Conservation (phyloP, 1,139 yeast species). For the Hemisphaericaspora subhashii region DNA sequence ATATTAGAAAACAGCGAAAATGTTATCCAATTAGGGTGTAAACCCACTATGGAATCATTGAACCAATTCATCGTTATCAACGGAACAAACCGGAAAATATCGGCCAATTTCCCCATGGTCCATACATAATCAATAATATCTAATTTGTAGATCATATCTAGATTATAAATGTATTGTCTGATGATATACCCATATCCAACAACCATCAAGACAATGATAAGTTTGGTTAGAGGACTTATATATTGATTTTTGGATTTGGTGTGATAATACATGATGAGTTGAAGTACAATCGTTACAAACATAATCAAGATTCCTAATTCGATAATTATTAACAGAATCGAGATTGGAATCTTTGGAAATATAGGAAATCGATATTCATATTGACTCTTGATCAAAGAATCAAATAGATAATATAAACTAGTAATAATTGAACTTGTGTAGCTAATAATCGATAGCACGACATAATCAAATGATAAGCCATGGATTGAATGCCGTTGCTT, state of each 20-base stretch:
- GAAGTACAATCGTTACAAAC: slow-evolving; percentile 15
- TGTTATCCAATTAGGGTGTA: slow-evolving; percentile 13
- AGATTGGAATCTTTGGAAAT: slow-evolving; percentile 15
- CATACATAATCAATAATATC: slow-evolving; percentile 32
- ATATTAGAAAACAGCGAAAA: neutral
- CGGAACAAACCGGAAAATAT: slow-evolving; percentile 23
- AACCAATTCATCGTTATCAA: slow-evolving; percentile 32
- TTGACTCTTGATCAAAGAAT: slow-evolving; percentile 13
- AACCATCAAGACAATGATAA: slow-evolving; percentile 12
- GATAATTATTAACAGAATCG: slow-evolving; percentile 12
- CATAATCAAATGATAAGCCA: slow-evolving; percentile 31
- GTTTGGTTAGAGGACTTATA: slow-evolving; percentile 17
- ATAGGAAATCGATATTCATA: slow-evolving; percentile 23
- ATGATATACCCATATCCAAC: slow-evolving; percentile 10
- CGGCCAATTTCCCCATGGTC: slow-evolving; percentile 21
- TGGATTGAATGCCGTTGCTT: slow-evolving; percentile 22
- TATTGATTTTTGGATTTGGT: slow-evolving; percentile 27
- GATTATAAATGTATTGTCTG: slow-evolving; percentile 8
- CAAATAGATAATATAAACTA: slow-evolving; percentile 17
- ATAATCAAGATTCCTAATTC: slow-evolving; percentile 13
- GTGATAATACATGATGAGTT: slow-evolving; percentile 15
- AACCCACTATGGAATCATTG: slow-evolving; percentile 19
- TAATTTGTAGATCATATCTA: slow-evolving; percentile 16
- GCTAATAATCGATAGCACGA: slow-evolving; percentile 17
- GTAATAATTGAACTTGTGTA: slow-evolving; percentile 14